Evolutionary conservation across 2,329 filamentous ascomycete genomes (phyloP), one percentile per base, ranked within the genome.

Genomic region (Fusarium anthophilum): DNA sequence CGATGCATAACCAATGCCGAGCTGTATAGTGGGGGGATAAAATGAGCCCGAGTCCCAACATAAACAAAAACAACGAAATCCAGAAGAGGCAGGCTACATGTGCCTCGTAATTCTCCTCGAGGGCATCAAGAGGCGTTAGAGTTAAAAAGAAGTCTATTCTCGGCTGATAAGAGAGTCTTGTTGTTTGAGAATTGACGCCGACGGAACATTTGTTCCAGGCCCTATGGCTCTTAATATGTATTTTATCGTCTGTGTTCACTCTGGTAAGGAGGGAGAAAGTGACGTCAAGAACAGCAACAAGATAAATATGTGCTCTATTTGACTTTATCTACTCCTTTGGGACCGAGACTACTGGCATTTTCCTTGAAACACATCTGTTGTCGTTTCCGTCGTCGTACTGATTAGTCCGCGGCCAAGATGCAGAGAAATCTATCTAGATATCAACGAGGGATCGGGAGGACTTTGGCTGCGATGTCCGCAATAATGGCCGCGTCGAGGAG

Each of bases 141-240:
- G 30, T 24, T 14, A 1, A 14, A 14, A 9, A 8, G 4, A 14
- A 51, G 48, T 35, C 17, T 14, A 24, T 24, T 24, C 48, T 11
- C 18, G 8, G n/a, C 11, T 12, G 5, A 6, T 32, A 13, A 13
- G 14, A 32, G 13, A 32, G 1, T 32, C 14, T 9, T n/a, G 22
- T 50, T 32, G 15, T n/a, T 32, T 13, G 13, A 50, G 10, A 12
- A 9, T 18, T 12, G 28, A 50, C 7, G 30, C 48, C 8, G 22
- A 24, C 2, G 8, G 9, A 7, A 20, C 5, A 0, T 35, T 14
- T 10, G 12, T 51, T 1, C 22, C 4, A 35, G 3, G 7, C 8
- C 10, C 30, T 24, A 20, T 14, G 8, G 9, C 8, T n/a, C 20
- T 50, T 32, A 4, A 9, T 17, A 28, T 15, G 13, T 4, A 17